Evolutionary conservation across 805 yeast species (phyloP).

Genomic region (Yamadazyma sp.): DNA sequence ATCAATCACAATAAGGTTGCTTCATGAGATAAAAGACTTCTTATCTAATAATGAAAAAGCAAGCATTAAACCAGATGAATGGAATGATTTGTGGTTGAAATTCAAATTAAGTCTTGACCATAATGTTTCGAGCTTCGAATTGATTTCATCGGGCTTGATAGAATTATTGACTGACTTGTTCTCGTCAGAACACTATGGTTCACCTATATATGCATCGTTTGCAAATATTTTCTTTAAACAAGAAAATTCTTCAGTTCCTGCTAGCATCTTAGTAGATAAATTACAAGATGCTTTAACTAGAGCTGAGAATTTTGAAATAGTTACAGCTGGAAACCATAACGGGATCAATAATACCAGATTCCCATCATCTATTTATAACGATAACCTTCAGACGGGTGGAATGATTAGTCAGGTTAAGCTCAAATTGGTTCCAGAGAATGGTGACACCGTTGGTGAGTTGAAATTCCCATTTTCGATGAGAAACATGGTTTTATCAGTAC

Average conservation of each 20-base stretch:
- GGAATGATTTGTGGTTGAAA: conserved; percentile 26
- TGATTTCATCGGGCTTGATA: conserved; percentile 66
- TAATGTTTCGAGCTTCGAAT: conserved; percentile 67
- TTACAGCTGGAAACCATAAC: conserved; percentile 29
- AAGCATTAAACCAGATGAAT: conserved; percentile 18
- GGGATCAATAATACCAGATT: conserved; percentile 6
- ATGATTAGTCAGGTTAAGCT: conserved; percentile 72
- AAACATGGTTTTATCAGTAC: conserved; percentile 46
- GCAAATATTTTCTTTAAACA: conserved; percentile 30
- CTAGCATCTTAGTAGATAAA: conserved; percentile 37
- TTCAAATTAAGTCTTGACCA: conserved; percentile 17
- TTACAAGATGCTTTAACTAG: conserved; percentile 74
- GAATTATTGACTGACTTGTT: conserved; percentile 39
- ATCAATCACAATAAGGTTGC: background rate
- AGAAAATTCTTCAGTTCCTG: conserved; percentile 26
- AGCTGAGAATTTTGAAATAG: conserved; percentile 68
- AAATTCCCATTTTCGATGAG: conserved; percentile 23
- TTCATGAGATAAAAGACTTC: conserved; percentile 1
- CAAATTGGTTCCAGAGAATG: conserved; percentile 35
- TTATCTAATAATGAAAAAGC: conserved; percentile 1
- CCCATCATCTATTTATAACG: conserved; percentile 10
- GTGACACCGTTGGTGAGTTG: conserved; percentile 6
- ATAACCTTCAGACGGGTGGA: conserved; percentile 46
- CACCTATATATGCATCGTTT: conserved; percentile 39
- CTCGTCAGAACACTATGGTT: conserved; percentile 15